Base-by-base conservation (phyloP, 2,329 filamentous ascomycete genomes). In the Aspergillus fumigatiaffinis region DNA sequence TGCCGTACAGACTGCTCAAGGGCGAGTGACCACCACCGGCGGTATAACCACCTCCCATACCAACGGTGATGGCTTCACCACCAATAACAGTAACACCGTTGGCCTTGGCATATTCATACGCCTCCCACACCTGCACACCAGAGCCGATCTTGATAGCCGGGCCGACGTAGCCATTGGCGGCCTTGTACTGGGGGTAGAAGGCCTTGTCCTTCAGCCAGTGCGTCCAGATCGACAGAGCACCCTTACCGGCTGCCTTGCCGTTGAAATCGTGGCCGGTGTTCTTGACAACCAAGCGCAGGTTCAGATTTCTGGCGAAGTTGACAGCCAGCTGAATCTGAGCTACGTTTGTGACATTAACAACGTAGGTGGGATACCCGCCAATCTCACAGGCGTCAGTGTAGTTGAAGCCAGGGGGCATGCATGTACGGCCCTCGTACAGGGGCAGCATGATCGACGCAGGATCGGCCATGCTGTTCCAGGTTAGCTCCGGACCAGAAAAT, bases 11-110 rank as follows among this genome's bases (percentile, higher is more conserved):
- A 1, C 80, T 80, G 46, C 75, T 78, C 4, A 88, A 73, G 0
- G 79, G 74, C 0, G 78, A 80, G 64, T 86, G 83, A 0, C 86
- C 85, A 14, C 84, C 85, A 4, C 84, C 84, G 62, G 84, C 82
- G 3, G 78, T 79, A 61, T 82, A 88, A 0, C 85, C 85, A 28
- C 85, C 85, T 0, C 81, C 80, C 10, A 84, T 64, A 8, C 84
- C 84, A 5, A 87, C 84, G 0, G 81, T 82, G 17, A 32, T 35
- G 6, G 59, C 56, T 1, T 77, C 77, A 3, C 84, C 84, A 0
- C 81, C 81, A 0, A 87, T 79, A 4, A 84, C 72, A 1, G 76
- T 78, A 32, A 83, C 71, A 52, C 80, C 77, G 60, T 75, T 63
- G 8, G 73, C 67, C 52, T 79, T 70, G 0, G 82, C 75, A 17